Percentiles rank a stretch among this genome's conserved stretches.
Conservation (phyloP, 176 grass and related monocot species). For the Chrysopogon serrulatus region DNA sequence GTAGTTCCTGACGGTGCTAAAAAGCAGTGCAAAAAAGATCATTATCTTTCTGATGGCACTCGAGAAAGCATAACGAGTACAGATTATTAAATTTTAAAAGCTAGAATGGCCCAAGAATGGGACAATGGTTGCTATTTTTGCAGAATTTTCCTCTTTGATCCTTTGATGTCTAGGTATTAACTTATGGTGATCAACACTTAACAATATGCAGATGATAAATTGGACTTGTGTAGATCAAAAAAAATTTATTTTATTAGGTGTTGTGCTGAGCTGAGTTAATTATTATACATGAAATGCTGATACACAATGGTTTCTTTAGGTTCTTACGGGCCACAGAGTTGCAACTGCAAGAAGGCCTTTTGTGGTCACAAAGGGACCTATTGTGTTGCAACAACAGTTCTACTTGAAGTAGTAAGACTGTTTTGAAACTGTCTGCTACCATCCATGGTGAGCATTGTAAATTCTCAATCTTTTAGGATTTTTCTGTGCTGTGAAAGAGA, state of each 20-base stretch:
- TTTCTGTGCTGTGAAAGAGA: background rate
- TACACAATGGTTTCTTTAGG: background rate
- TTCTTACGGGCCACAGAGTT: background rate
- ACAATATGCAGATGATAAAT: background rate
- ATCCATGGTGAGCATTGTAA: constrained; percentile 33
- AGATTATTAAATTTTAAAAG: background rate
- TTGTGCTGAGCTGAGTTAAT: background rate
- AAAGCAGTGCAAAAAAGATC: background rate
- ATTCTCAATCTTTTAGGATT: background rate
- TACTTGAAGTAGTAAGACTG: background rate
- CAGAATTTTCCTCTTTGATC: background rate
- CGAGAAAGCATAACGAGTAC: background rate
- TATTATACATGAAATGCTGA: background rate
- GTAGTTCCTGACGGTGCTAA: background rate
- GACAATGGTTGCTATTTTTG: background rate
- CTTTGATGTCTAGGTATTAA: background rate
- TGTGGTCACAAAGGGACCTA: background rate
- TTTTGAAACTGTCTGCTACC: constrained; percentile 1
- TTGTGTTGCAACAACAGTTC: background rate
- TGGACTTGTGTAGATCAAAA: background rate
- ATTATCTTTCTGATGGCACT: background rate
- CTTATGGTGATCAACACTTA: too few relatives aligned
- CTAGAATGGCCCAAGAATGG: background rate
- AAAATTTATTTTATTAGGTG: background rate
- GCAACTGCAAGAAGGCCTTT: background rate